Percentiles rank a stretch among this genome's conserved stretches.
Conservation (phyloP, 2,329 filamentous ascomycete genomes). For the Scedosporium minutisporum region DNA sequence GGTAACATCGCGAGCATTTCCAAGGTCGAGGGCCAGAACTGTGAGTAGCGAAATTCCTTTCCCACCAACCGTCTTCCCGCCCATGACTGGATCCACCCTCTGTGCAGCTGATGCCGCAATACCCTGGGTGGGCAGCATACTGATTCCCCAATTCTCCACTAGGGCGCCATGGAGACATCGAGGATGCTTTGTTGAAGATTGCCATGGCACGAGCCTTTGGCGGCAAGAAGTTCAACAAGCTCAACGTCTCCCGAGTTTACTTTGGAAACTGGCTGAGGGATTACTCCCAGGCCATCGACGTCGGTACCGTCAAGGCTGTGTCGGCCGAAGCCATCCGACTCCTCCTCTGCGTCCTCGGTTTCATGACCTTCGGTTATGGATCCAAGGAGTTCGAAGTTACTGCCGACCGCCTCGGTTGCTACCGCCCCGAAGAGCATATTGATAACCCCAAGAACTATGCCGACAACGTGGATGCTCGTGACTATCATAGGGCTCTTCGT, state of each 20-base stretch:
- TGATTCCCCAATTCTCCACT: constrained; percentile 6
- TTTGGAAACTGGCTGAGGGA: constrained; percentile 94
- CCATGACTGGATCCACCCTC: background rate
- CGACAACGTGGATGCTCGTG: constrained; percentile 74
- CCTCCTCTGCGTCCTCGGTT: constrained; percentile 78
- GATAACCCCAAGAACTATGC: constrained; percentile 83
- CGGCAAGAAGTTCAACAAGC: constrained; percentile 76
- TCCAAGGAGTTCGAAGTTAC: constrained; percentile 80
- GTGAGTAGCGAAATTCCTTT: constrained; percentile 28
- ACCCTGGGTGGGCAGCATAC: background rate
- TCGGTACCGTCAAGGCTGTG: constrained; percentile 84
- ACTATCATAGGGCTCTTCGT: constrained; percentile 73
- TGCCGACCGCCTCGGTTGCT: constrained; percentile 67
- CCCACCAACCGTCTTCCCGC: background rate
- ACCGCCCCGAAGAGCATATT: constrained; percentile 66
- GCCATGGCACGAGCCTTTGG: constrained; percentile 43
- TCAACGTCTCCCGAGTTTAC: constrained; percentile 82
- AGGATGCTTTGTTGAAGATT: constrained; percentile 75
- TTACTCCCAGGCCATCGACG: constrained; percentile 89
- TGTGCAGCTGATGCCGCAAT: background rate
- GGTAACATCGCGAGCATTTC: constrained; percentile 79
- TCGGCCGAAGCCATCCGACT: constrained; percentile 86
- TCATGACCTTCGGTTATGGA: constrained; percentile 82
- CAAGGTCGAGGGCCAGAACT: constrained; percentile 76
- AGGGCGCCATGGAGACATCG: constrained; percentile 86